Base-by-base conservation (phyloP, 805 yeast genomes). In the Ogataea ganodermae region DNA sequence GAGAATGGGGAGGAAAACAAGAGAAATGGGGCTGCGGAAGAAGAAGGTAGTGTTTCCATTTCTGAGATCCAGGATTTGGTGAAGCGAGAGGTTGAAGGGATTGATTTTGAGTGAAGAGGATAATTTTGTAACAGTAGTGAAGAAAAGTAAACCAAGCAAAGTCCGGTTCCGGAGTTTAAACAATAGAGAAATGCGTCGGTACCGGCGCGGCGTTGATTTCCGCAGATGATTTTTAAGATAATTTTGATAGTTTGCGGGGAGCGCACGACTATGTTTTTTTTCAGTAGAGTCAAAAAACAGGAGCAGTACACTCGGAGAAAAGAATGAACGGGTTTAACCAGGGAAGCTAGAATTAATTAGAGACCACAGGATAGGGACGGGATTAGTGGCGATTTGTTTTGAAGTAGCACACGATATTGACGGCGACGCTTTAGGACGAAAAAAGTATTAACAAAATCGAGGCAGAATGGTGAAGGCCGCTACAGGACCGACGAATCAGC, bases 401-500 rank as follows among this genome's bases (percentile, higher is more conserved):
- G n/a, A n/a, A n/a, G n/a, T n/a, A n/a, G n/a, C n/a, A n/a, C n/a
- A n/a, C n/a, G n/a, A n/a, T n/a, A n/a, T n/a, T n/a, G n/a, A n/a
- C n/a, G n/a, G n/a, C n/a, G n/a, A n/a, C n/a, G n/a, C n/a, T n/a
- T n/a, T n/a, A n/a, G n/a, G n/a, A n/a, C n/a, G n/a, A n/a, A n/a
- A n/a, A n/a, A n/a, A n/a, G n/a, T n/a, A n/a, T n/a, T n/a, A n/a
- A n/a, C n/a, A n/a, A n/a, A n/a, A n/a, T n/a, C n/a, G n/a, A n/a
- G 13, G 37, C 44, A 39, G 3, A 17, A 53, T 54, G 58, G 51
- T 49, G 12, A 53, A 52, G 37, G 39, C 48, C 9, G 57, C 48
- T 7, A 33, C 20, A 17, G 51, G 45, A 28, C 44, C 46, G 41
- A 53, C 56, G 37, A 62, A 61, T 41, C 62, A 62, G 36, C 58